Evolutionary conservation across 768 basidiomycete genomes (phyloP), one percentile per base, ranked within the genome.

Genomic region (Suillus americanus): DNA sequence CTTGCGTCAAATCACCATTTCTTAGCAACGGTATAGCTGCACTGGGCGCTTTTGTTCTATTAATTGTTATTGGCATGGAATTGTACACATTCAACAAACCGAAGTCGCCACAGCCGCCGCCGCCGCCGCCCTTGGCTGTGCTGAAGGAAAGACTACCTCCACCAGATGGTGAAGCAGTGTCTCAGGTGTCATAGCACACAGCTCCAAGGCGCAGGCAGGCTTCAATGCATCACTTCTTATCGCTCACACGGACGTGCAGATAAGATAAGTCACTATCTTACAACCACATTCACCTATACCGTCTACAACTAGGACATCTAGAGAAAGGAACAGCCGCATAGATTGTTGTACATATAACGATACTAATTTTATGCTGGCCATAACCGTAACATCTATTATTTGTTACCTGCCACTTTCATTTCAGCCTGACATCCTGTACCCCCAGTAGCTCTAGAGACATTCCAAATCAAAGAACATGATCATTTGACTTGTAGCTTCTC

Each of bases 11-110:
- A 40, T 13, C 5, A 57, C 16, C 41, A 40, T 30, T 16, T 23
- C 66, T 70, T 30, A 71, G 37, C 7, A 51, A 3, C 38, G 35
- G 54, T 61, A 14, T 61, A 92, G 91, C 83, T 40, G 84, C 89
- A 2, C 79, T 93, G 30, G 78, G 82, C 30, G 86, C 80, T 9
- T 90, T 93, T 68, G 79, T 89, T n/a, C 62, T 90, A n/a, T 79
- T 86, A 65, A 89, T 90, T 66, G 80, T 94, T 68, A 66, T 91
- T 53, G 78, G 80, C 45, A 88, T 92, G 88, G 92, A 94, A 71
- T 70, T 93, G 23, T 82, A 83, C 30, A 67, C 73, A 23, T 68
- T 74, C 63, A 82, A 79, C 30, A 83, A 79, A 67, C 70, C 79
- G 25, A 74, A 72, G 48, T 63, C 79, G 16, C 66, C 65, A 45